These are phyloP conservation scores for Cladophialophora chaetospira DNA, from an alignment of 2,329 filamentous ascomycete genomes.

Conservation along the genomic window DNA sequence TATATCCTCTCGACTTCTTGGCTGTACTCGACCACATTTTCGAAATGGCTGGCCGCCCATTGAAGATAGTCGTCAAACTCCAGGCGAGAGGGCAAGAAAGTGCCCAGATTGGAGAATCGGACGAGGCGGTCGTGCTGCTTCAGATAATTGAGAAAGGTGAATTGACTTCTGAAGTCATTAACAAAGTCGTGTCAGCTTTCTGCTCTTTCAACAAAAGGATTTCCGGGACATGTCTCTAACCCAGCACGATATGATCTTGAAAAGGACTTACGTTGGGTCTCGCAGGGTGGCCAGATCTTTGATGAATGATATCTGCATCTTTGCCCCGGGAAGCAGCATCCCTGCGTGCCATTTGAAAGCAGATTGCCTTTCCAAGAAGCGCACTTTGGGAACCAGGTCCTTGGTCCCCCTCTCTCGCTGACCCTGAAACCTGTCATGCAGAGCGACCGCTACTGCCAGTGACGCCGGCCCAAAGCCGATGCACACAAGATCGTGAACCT, in stretches of 20 bases:
- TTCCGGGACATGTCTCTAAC: no score
- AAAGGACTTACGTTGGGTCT: no score
- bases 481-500: conserved; percentile 82
- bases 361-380: conserved; percentile 84
- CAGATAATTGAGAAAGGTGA: conserved; percentile 95
- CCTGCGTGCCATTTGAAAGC: conserved; percentile 90
- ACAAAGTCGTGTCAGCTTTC: no score
- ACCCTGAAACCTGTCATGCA: conserved; percentile 65
- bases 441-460: conserved; percentile 81
- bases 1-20: conserved; percentile 74
- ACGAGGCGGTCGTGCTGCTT: conserved; percentile 78
- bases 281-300: conserved; percentile 91
- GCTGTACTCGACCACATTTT: conserved; percentile 70
- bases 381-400: conserved; percentile 64
- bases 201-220: no score
- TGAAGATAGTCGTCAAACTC: conserved; percentile 96
- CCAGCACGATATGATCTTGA: no score
- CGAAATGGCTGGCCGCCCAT: conserved; percentile 85
- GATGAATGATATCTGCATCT: conserved; percentile 97
- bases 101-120: conserved; percentile 86
- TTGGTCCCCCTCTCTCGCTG: conserved; percentile 42
- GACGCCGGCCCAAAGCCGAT: conserved; percentile 93
- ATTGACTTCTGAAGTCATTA: no score
- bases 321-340: conserved; percentile 89
- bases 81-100: conserved; percentile 79